Evolutionary conservation across 2,329 filamentous ascomycete species (phyloP).

Genomic region (Graphilbum fragrans): DNA sequence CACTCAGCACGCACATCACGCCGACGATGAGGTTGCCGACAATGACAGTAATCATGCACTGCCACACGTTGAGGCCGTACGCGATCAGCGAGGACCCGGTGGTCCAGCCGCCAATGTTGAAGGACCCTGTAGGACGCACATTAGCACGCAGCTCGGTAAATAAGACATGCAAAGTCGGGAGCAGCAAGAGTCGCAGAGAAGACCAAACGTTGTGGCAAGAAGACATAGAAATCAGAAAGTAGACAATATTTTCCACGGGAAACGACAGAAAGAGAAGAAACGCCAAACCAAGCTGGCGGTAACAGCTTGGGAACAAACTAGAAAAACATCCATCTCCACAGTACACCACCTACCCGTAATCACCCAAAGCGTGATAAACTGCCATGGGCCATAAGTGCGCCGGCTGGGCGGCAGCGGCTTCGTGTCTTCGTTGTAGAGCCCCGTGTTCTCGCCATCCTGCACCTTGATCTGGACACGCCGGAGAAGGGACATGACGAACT

Average conservation of each 20-base stretch:
- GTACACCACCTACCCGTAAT: conserved; percentile 16
- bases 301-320: too few species aligned
- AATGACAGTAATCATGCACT: conserved; percentile 32
- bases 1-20: conserved; percentile 21
- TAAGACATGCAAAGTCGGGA: too few species aligned
- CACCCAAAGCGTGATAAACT: conserved; percentile 20
- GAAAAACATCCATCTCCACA: too few species aligned
- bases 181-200: too few species aligned
- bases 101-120: conserved; percentile 21
- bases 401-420: conserved; percentile 16
- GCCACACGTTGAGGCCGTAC: conserved; percentile 10
- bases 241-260: background rate
- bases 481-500: conserved; percentile 4
- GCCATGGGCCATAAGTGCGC: conserved; percentile 19
- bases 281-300: too few species aligned
- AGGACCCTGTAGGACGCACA: conserved; percentile 15
- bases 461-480: conserved; percentile 12
- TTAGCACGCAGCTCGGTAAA: too few species aligned
- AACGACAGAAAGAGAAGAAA: background rate
- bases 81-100: conserved; percentile 14
- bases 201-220: too few species aligned
- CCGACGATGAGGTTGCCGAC: conserved; percentile 28
- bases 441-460: conserved; percentile 2
- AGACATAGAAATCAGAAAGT: too few species aligned
- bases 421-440: conserved; percentile 17